Evolutionary conservation across 768 basidiomycete species (phyloP).

Genomic region (Rhizopogon rudus): DNA sequence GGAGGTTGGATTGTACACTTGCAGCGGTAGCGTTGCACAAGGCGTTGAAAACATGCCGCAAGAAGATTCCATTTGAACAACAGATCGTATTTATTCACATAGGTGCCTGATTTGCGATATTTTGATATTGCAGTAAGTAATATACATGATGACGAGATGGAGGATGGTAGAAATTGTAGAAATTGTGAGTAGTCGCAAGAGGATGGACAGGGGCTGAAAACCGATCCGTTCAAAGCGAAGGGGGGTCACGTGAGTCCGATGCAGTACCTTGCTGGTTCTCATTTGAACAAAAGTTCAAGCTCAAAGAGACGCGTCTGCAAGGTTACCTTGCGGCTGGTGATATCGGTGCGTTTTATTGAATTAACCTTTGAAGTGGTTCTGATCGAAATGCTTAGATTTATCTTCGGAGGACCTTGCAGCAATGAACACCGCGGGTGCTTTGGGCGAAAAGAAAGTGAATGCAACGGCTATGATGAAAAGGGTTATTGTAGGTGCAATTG

Average conservation of each 20-base stretch:
- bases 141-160: background rate
- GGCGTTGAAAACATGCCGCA: background rate
- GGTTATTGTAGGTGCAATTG: background rate
- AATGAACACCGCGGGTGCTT: constrained; percentile 51
- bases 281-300: constrained; percentile 36
- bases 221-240: constrained; percentile 37
- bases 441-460: background rate
- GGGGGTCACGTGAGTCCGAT: constrained; percentile 52
- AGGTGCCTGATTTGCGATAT: background rate
- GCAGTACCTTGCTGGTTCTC: background rate
- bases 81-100: constrained; percentile 1
- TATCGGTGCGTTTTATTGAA: constrained; percentile 36
- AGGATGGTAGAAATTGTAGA: too few relatives aligned
- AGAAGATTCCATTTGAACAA: background rate
- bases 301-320: constrained; percentile 59
- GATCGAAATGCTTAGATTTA: constrained; percentile 19
- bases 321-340: constrained; percentile 69
- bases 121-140: background rate
- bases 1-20: background rate
- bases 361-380: background rate
- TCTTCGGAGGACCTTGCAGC: constrained; percentile 42
- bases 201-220: too few relatives aligned
- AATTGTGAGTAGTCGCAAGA: too few relatives aligned
- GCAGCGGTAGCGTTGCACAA: background rate
- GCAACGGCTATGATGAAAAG: background rate